Conservation (phyloP, 2,329 filamentous ascomycete species). For the Apiospora malaysiana region DNA sequence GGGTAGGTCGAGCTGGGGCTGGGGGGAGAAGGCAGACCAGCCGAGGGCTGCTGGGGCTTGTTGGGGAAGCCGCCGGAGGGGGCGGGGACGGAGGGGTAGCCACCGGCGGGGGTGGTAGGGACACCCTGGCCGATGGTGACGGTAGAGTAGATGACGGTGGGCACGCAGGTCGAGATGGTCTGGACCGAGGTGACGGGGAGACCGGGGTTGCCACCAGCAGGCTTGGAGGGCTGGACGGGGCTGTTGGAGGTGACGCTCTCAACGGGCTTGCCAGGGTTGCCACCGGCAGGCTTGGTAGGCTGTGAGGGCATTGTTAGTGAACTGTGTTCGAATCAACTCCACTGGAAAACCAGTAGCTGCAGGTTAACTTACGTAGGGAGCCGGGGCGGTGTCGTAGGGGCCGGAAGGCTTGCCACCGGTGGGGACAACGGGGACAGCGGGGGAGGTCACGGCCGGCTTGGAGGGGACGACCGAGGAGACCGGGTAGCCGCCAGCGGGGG, state of each 20-base stretch:
- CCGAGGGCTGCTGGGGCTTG: constrained; percentile 30
- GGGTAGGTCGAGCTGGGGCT: constrained; percentile 41
- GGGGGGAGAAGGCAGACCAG: constrained; percentile 34
- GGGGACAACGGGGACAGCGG: constrained; percentile 3
- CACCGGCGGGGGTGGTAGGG: constrained; percentile 48
- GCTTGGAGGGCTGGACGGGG: constrained; percentile 14
- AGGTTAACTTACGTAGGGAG: constrained; percentile 18
- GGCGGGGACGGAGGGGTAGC: constrained; percentile 46
- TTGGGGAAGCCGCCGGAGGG: constrained; percentile 43
- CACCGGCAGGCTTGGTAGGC: constrained; percentile 7
- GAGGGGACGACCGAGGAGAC: constrained; percentile 14
- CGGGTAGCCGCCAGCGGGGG: constrained; percentile 28
- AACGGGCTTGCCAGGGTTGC: background rate
- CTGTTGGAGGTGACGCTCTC: background rate
- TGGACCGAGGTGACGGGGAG: constrained; percentile 24
- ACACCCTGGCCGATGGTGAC: constrained; percentile 62
- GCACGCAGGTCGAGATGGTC: constrained; percentile 31
- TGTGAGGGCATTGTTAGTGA: background rate
- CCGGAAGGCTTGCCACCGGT: constrained; percentile 33
- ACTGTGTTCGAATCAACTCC: no score
- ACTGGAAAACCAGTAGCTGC: no score
- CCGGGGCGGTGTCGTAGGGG: constrained; percentile 7
- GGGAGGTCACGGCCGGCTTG: background rate
- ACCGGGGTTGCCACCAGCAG: constrained; percentile 25
- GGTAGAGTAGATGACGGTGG: constrained; percentile 42